Evolutionary conservation across 441 rosid genomes (phyloP).

Genomic region (Gossypium gossypioides): DNA sequence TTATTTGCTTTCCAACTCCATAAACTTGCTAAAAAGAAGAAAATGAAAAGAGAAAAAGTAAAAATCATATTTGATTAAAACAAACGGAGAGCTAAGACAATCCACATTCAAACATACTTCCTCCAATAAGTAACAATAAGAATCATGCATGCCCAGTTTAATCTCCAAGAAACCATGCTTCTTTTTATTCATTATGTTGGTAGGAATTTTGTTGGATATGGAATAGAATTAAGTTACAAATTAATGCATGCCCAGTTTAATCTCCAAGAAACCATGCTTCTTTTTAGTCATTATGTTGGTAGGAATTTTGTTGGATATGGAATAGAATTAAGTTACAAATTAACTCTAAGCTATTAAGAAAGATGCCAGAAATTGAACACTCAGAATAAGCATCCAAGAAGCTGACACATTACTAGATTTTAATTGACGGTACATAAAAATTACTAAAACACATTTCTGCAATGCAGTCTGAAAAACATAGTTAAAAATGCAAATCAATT

Average conservation of each 20-base stretch:
- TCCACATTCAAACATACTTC: neutral
- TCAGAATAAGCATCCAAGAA: neutral
- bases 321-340: neutral
- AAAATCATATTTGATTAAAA: neutral
- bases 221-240: neutral
- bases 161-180: neutral
- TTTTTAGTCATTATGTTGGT: neutral
- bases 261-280: neutral
- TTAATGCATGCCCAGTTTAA: neutral
- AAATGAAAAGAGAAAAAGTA: neutral
- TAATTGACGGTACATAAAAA: neutral
- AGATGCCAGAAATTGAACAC: neutral
- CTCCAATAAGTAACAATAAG: neutral
- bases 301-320: too few relatives aligned
- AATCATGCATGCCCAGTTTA: neutral
- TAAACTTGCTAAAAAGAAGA: neutral
- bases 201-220: too few relatives aligned
- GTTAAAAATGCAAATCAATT: conserved; percentile 1
- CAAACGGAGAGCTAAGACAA: neutral
- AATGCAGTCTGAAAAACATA: neutral
- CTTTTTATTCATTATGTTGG: neutral
- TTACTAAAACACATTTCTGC: neutral
- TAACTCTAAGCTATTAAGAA: neutral
- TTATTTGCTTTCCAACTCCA: neutral
- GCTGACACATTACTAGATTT: neutral